phyloP scores from a whole-genome alignment of 2,329 filamentous ascomycete genomes.

The Pestalotiopsis sp. region DNA sequence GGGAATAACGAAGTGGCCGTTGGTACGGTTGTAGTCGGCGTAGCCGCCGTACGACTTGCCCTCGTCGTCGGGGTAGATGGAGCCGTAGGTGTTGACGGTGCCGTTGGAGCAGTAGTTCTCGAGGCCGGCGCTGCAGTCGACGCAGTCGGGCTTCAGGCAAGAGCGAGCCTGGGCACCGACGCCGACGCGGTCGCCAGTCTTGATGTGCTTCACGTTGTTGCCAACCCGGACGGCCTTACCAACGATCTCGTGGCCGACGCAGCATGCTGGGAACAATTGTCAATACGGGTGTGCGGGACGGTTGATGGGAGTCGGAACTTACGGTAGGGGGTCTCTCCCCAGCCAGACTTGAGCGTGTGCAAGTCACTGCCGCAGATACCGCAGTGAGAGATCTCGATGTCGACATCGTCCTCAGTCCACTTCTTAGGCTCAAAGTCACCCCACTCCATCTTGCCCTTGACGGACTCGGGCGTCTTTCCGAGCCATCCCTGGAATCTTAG shows the following conservation, averaged over 20 bases:
- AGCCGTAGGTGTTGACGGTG: constrained; percentile 45
- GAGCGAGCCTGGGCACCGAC: constrained; percentile 49
- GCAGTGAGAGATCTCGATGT: constrained; percentile 65
- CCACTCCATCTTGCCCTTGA: constrained; percentile 54
- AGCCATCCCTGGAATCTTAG: constrained; percentile 52
- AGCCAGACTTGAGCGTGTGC: constrained; percentile 14
- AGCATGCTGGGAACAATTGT: constrained; percentile 13
- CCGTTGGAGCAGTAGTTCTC: constrained; percentile 20
- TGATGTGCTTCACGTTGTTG: constrained; percentile 36
- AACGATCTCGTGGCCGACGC: constrained; percentile 51
- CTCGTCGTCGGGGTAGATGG: constrained; percentile 44
- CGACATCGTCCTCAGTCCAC: constrained; percentile 65
- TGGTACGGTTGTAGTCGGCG: constrained; percentile 21
- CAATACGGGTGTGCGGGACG: too few relatives aligned
- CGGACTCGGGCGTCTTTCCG: constrained; percentile 38
- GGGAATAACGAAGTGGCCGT: constrained; percentile 43
- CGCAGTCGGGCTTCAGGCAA: constrained; percentile 36
- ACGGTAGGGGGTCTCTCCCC: constrained; percentile 18
- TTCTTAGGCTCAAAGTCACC: constrained; percentile 59
- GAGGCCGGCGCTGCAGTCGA: constrained; percentile 17
- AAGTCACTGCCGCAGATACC: constrained; percentile 62
- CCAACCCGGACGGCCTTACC: constrained; percentile 45
- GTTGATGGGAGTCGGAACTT: background rate
- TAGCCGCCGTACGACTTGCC: constrained; percentile 57
- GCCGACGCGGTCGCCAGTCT: constrained; percentile 22